Base-by-base conservation (phyloP, 306 rosid genomes). In the Oxytropis ochrocephala region DNA sequence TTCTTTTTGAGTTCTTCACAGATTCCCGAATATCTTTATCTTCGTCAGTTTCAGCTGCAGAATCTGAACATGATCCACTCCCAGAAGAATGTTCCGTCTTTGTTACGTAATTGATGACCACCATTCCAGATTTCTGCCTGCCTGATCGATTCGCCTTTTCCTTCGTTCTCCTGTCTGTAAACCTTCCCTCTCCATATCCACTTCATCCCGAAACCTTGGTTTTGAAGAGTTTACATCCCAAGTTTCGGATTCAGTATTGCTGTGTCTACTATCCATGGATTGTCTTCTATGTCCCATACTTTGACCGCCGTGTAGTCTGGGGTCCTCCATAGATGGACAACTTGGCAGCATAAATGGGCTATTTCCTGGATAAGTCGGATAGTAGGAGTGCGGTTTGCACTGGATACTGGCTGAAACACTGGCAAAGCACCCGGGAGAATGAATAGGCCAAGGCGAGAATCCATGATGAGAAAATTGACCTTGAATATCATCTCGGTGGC, bases 381-480 rank as follows among this genome's bases (percentile, higher is more conserved):
- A 88, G 81, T 90, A 93, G 41, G 97, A n/a, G 94, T 67, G 90
- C 80, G 70, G 96, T 96, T 77, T 87, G 92, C 78, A 89, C 79
- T 42, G 94, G 87, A 82, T 86, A 90, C n/a, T 41, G 96, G 81
- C 53, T 75, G 94, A 81, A 75, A 90, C 63, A 78, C 83, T 8
- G 94, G 97, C 8, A 85, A 39, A 17, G 89, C 75, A 59, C 90
- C 91, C 0, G 62, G 84, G 80, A 81, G 90, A 87, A 82, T 85
- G 88, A 62, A 88, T 72, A 67, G 96, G 94, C 97, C 97, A 90
- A 42, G 91, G 86, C 68, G 96, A 86, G 55, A 73, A 86, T 75
- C 90, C 79, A 63, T 85, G 90, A 69, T 50, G 89, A 19, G 94
- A 87, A 79, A 80, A 88, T 74, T 88, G 97, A 14, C 90, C 94